Conservation (phyloP, 1,284 basidiomycete species). For the Bondarzewia mesenterica region DNA sequence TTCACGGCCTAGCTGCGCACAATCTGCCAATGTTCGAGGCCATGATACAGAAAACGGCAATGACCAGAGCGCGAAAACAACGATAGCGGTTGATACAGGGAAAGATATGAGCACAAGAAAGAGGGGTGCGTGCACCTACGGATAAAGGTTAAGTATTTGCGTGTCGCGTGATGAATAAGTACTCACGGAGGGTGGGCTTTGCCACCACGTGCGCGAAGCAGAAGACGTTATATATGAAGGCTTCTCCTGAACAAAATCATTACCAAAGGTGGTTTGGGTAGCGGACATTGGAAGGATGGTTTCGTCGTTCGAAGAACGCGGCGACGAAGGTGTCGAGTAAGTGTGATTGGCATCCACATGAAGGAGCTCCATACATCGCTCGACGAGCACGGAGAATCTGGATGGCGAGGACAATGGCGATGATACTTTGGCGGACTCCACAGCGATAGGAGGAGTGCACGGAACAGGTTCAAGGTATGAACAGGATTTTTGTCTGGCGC, state of each 20-base stretch:
- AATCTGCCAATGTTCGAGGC: slow-evolving; percentile 67
- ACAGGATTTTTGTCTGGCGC: slow-evolving; percentile 38
- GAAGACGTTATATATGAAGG: slow-evolving; percentile 19
- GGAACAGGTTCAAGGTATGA: slow-evolving; percentile 26
- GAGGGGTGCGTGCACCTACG: slow-evolving; percentile 54
- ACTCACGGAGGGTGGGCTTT: slow-evolving; percentile 41
- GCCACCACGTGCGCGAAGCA: slow-evolving; percentile 29
- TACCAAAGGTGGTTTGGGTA: slow-evolving; percentile 44
- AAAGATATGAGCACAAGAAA: slow-evolving; percentile 61
- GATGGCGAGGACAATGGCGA: slow-evolving; percentile 22
- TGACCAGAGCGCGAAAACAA: slow-evolving; percentile 42
- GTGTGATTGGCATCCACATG: slow-evolving; percentile 27
- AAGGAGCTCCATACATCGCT: slow-evolving; percentile 44
- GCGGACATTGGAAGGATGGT: slow-evolving; percentile 66
- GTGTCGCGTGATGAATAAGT: slow-evolving; percentile 12
- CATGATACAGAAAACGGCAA: slow-evolving; percentile 69
- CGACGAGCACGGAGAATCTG: slow-evolving; percentile 42
- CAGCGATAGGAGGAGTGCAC: slow-evolving; percentile 17
- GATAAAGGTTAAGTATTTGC: slow-evolving; percentile 12
- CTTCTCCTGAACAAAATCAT: slow-evolving; percentile 34
- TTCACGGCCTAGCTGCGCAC: slow-evolving; percentile 65
- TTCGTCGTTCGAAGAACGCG: slow-evolving; percentile 42
- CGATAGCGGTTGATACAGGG: slow-evolving; percentile 49
- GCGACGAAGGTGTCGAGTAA: slow-evolving; percentile 39
- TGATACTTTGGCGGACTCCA: slow-evolving; percentile 12